Evolutionary conservation across 2,329 filamentous ascomycete species (phyloP).

Genomic region (Talaromyces albobiverticillius): DNA sequence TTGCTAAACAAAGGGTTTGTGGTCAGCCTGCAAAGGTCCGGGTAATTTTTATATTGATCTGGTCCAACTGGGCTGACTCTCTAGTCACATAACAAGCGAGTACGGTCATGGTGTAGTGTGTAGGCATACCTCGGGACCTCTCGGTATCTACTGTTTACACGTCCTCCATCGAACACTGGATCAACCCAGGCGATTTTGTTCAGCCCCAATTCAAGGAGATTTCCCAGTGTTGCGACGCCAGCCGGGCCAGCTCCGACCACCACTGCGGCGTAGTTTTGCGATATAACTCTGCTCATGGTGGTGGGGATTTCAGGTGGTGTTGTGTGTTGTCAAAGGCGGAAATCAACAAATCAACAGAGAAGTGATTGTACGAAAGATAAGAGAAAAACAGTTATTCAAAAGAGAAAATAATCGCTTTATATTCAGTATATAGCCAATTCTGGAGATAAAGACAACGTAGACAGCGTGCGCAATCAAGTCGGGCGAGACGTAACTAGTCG

Average conservation of each 20-base stretch:
- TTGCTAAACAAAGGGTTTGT: conserved; percentile 45
- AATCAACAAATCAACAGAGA: not conserved
- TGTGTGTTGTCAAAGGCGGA: not conserved
- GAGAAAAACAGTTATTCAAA: not conserved
- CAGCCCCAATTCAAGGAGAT: conserved; percentile 52
- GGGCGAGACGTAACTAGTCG: not conserved
- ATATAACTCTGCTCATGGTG: conserved; percentile 21
- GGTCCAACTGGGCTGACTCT: too few species aligned
- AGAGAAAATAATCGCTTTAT: not conserved
- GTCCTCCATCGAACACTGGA: conserved; percentile 53
- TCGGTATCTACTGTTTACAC: conserved; percentile 54
- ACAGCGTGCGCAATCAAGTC: not conserved
- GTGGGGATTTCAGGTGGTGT: too few species aligned
- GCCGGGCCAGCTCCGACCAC: conserved; percentile 60
- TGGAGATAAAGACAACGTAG: not conserved
- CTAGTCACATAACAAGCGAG: too few species aligned
- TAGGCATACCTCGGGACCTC: conserved; percentile 55
- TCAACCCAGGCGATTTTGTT: conserved; percentile 60
- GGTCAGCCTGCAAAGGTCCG: too few species aligned
- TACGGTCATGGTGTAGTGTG: too few species aligned
- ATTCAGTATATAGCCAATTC: not conserved
- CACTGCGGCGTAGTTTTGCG: conserved; percentile 49
- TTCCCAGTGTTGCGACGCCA: conserved; percentile 61
- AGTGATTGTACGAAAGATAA: not conserved
- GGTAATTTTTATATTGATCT: not conserved